phyloP scores from a whole-genome alignment of 495 filamentous ascomycete species.

The Cairneyella variabilis region DNA sequence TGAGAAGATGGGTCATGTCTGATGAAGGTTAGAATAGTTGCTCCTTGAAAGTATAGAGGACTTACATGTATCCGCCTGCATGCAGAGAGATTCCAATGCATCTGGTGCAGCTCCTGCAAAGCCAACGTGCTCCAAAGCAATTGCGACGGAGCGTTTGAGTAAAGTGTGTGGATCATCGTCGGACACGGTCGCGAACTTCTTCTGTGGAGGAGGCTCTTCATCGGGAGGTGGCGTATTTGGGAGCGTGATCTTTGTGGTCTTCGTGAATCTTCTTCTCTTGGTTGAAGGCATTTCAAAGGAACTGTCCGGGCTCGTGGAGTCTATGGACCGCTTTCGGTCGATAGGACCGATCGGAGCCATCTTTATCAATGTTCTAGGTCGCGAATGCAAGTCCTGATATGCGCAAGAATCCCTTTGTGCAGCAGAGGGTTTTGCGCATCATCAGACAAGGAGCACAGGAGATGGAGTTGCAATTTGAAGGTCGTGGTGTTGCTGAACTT shows the following conservation, averaged over 20 bases:
- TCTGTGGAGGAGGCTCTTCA: background rate
- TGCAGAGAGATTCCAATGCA: conserved; percentile 20
- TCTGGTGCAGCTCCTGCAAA: conserved; percentile 17
- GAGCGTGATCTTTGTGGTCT: conserved; percentile 5
- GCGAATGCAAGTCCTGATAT: background rate
- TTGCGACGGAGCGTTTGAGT: conserved; percentile 18
- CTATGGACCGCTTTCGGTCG: conserved; percentile 16
- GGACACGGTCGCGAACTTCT: conserved; percentile 4
- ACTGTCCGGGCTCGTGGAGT: no score
- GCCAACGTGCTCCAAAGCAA: conserved; percentile 17
- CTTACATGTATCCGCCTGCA: conserved; percentile 22
- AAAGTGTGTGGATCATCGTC: conserved; percentile 22
- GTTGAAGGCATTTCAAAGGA: no score
- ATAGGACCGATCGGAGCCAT: conserved; percentile 23
- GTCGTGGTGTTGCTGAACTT: no score
- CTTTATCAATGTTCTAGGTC: background rate
- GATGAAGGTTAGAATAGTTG: conserved; percentile 13
- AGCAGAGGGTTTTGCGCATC: background rate
- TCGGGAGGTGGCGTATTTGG: conserved; percentile 15
- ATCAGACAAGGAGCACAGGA: background rate
- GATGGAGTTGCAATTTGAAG: background rate
- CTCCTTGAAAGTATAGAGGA: background rate
- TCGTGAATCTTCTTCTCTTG: conserved; percentile 19
- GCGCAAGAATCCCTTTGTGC: background rate
- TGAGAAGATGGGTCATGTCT: conserved; percentile 53